Base-by-base conservation (phyloP, 2,329 filamentous ascomycete species). In the Fusarium neocosmosporiellum region DNA sequence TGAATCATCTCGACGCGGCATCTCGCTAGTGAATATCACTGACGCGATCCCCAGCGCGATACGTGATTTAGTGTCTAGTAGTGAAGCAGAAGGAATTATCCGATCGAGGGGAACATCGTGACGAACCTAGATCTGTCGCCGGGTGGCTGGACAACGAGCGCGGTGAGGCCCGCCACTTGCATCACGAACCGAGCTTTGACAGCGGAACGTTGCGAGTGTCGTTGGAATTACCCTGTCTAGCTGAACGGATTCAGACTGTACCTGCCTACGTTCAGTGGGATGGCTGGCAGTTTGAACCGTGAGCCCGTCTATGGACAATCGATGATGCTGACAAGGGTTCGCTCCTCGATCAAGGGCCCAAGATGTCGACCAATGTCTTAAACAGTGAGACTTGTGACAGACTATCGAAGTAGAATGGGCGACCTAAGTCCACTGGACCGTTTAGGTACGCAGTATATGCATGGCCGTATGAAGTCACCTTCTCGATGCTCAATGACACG, bases 1-100 rank as follows among this genome's bases (percentile, higher is more conserved):
- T 71, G 70, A 76, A 69, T 75, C 74, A 76, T 73, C 67, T 75
- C 53, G 37, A 8, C 65, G 54, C 60, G 48, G 41, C 16, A 66
- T 46, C 10, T 31, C 39, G 27, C 39, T 57, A 65, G 67, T 71
- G 62, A 69, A 58, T 36, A 71, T 60, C 65, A 60, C 36, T 27
- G 60, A 36, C 39, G 22, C 57, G 70, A 62, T 69, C 63, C 9
- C 54, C 29, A 73, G 46, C 61, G n/a, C 34, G 27, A 53, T 36
- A 54, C 43, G 24, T 46, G 27, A 54, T 33, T 57, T 63, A 59
- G 39, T 59, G 34, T 11, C 39, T 43, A 58, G 43, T 31, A 34
- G 5, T 31, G 18, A 53, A 20, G 20, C 39, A 50, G 60, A 36
- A 57, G 48, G n/a, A 34, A 22, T 58, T 64, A 34, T 57, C 41